Evolutionary conservation across 2,329 filamentous ascomycete genomes (phyloP).

Genomic region (Coleophoma eucalyptorum): DNA sequence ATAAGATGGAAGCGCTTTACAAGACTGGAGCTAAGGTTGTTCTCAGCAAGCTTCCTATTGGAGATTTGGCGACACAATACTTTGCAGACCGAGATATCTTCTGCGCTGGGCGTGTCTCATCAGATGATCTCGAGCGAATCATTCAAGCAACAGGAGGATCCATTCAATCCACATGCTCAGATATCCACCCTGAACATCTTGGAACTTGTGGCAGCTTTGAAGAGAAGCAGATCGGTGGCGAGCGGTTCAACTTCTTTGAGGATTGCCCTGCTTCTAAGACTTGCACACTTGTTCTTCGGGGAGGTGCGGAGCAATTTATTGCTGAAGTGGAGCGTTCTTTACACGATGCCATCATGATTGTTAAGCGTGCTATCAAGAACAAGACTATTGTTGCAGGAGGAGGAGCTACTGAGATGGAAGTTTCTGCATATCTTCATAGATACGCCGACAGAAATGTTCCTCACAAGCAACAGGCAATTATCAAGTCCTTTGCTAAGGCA

Average conservation of each 20-base stretch:
- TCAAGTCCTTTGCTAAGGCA: slow-evolving; percentile 97
- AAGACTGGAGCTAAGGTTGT: slow-evolving; percentile 96
- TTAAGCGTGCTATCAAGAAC: slow-evolving; percentile 96
- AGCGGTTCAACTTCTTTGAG: slow-evolving; percentile 98
- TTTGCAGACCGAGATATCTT: slow-evolving; percentile 98
- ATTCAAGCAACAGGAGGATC: slow-evolving; percentile 91
- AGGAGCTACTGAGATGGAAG: slow-evolving; percentile 93
- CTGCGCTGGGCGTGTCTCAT: slow-evolving; percentile 89
- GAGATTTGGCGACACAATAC: slow-evolving; percentile 94
- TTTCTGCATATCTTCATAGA: slow-evolving; percentile 87
- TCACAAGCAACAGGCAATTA: slow-evolving; percentile 94
- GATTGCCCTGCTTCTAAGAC: slow-evolving; percentile 94
- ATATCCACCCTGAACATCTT: slow-evolving; percentile 85
- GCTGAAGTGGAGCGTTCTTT: slow-evolving; percentile 96
- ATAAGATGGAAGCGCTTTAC: slow-evolving; percentile 94
- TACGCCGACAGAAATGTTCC: slow-evolving; percentile 91
- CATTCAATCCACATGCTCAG: slow-evolving; percentile 92
- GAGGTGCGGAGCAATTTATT: slow-evolving; percentile 98
- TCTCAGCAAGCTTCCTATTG: slow-evolving; percentile 94
- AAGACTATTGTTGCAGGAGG: slow-evolving; percentile 92
- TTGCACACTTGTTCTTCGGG: slow-evolving; percentile 91
- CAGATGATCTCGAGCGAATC: slow-evolving; percentile 93
- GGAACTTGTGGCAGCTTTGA: slow-evolving; percentile 89
- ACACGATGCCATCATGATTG: slow-evolving; percentile 99
- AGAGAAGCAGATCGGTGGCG: slow-evolving; percentile 93